These are phyloP conservation scores for Cutaneotrichosporon mucoides DNA, from an alignment of 1,284 basidiomycete species.

Conservation along the genomic window DNA sequence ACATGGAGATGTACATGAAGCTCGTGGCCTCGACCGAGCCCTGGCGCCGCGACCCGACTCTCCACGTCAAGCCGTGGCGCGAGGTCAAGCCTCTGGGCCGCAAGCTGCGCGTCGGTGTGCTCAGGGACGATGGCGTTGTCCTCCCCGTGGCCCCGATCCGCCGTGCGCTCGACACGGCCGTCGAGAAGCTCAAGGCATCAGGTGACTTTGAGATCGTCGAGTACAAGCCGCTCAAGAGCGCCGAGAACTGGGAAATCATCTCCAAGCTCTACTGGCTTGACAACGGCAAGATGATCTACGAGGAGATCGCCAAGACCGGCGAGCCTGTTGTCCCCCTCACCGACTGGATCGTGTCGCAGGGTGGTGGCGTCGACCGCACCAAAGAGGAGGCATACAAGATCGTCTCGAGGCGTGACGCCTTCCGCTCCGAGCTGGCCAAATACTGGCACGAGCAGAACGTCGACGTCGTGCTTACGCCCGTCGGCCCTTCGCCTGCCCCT, in stretches of 20 bases:
- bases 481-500: conserved; percentile 37
- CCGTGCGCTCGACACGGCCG: conserved; percentile 39
- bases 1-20: conserved; percentile 60
- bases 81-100: conserved; percentile 49
- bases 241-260: conserved; percentile 32
- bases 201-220: conserved; percentile 36
- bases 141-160: conserved; percentile 54
- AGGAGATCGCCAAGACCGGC: conserved; percentile 42
- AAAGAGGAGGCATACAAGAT: conserved; percentile 40
- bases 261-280: conserved; percentile 45
- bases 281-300: conserved; percentile 27
- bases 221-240: conserved; percentile 22
- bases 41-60: conserved; percentile 61
- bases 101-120: conserved; percentile 51
- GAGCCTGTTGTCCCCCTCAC: conserved; percentile 41
- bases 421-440: conserved; percentile 27
- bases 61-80: conserved; percentile 53
- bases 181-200: conserved; percentile 27
- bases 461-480: conserved; percentile 43
- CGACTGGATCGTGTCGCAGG: conserved; percentile 32
- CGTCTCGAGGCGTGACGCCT: conserved; percentile 28
- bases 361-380: conserved; percentile 20
- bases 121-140: conserved; percentile 57
- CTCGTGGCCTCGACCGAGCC: conserved; percentile 51
- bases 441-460: conserved; percentile 30